Percentiles rank a stretch among this genome's conserved stretches.
phyloP scores from a whole-genome alignment of 2,329 filamentous ascomycete genomes.

The Leptographium radiaticola region DNA sequence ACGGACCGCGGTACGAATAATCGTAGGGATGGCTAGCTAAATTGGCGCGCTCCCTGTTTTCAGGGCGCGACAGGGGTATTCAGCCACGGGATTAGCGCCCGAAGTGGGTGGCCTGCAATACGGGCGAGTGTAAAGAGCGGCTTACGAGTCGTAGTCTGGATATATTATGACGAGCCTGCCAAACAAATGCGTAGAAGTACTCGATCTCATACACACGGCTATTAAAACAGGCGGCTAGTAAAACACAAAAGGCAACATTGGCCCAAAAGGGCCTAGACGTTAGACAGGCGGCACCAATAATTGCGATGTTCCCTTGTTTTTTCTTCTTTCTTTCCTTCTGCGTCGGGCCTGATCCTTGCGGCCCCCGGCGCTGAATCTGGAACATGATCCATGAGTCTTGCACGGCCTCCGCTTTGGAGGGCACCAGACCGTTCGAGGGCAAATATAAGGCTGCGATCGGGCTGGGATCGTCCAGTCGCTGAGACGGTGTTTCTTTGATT shows the following conservation, averaged over 20 bases:
- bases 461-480: too few relatives aligned
- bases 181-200: too few relatives aligned
- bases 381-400: not conserved
- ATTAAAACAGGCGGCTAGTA: not conserved
- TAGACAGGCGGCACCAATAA: not conserved
- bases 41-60: not conserved
- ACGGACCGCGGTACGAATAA: not conserved
- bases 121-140: not conserved
- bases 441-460: too few relatives aligned
- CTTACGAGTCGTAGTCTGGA: too few relatives aligned
- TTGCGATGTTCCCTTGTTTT: not conserved
- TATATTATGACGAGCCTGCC: too few relatives aligned
- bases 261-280: too few relatives aligned
- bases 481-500: too few relatives aligned
- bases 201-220: too few relatives aligned
- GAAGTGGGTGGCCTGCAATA: not conserved
- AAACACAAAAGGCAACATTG: not conserved
- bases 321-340: not conserved
- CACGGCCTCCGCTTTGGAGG: not conserved
- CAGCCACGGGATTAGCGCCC: not conserved
- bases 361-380: not conserved
- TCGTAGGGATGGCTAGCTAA: not conserved
- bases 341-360: not conserved
- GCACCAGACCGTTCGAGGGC: not conserved
- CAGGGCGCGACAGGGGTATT: not conserved